phyloP scores from a whole-genome alignment of 345 rosid genomes.

The Eucalyptus erythrocorys region DNA sequence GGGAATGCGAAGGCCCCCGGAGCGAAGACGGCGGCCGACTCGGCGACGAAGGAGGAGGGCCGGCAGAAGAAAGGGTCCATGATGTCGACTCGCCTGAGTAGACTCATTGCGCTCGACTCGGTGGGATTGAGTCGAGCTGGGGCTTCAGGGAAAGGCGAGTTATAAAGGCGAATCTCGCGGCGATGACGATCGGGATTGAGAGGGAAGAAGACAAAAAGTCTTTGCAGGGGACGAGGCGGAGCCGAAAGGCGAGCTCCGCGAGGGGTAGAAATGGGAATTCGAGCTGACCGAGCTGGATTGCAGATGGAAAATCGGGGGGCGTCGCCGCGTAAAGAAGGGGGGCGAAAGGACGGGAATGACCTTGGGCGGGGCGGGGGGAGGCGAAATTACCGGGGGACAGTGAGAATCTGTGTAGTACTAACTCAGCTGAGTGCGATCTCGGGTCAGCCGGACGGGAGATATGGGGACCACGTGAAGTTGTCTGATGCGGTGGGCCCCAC shows the following conservation, averaged over 20 bases:
- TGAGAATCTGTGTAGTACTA: background rate
- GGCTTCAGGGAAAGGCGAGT: background rate
- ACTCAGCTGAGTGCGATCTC: background rate
- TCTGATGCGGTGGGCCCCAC: background rate
- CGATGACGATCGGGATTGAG: background rate
- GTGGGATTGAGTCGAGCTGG: background rate
- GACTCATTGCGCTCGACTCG: background rate
- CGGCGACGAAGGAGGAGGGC: background rate
- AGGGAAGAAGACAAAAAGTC: background rate
- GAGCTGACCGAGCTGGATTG: background rate
- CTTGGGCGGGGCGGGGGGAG: background rate
- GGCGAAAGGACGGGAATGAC: background rate
- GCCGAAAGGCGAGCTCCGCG: background rate
- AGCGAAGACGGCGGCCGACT: conserved; percentile 22
- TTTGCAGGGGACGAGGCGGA: background rate
- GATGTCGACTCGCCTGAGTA: background rate
- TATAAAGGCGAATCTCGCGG: background rate
- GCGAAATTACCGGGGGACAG: background rate
- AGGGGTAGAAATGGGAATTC: background rate
- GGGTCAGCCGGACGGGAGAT: background rate
- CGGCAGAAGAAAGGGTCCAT: background rate
- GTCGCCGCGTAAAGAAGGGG: background rate
- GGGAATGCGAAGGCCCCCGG: conserved; percentile 12
- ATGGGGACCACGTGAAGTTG: background rate
- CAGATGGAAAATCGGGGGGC: background rate